Conservation (phyloP, 306 rosid genomes). For the cucumber (Cucumis sativus) region Cucumber_9930_V3 NC_026659.2:25937501-25938000, state of each 20-base stretch:
- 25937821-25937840: background rate
- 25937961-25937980: conserved; percentile 69
- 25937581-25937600: conserved; percentile 49
- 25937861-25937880: background rate
- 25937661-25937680: conserved; percentile 46
- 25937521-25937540: background rate
- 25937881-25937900: background rate
- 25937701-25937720: conserved; percentile 73
- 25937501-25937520: conserved; percentile 13
- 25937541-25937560: background rate
- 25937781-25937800: background rate
- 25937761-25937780: conserved; percentile 59
- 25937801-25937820: background rate
- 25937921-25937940: conserved; percentile 74
- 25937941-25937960: conserved; percentile 82
- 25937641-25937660: conserved; percentile 68
- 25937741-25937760: conserved; percentile 93
- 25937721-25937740: conserved; percentile 96
- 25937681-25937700: conserved; percentile 66
- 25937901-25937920: conserved; percentile 9
- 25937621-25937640: conserved; percentile 86
- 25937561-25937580: background rate
- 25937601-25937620: conserved; percentile 71
- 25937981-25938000: conserved; percentile 85
- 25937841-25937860: background rate